A percentile compares a stretch with the other conserved stretches of the same genome.
These are phyloP conservation scores for Colletotrichum tropicale DNA, from an alignment of 2,329 filamentous ascomycete genomes.

Conservation along the genomic window DNA sequence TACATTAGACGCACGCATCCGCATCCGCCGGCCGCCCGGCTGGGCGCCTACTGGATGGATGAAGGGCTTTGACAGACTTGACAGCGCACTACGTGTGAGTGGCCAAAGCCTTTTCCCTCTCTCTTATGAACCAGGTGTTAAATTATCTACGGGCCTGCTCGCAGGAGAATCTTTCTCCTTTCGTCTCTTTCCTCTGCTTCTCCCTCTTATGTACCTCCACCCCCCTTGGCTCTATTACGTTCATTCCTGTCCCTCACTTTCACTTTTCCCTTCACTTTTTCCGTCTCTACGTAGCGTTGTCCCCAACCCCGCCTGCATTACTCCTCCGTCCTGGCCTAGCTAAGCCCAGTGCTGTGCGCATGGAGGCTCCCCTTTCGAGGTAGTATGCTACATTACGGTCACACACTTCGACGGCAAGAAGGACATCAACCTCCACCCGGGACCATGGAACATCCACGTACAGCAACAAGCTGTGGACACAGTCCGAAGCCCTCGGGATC, in stretches of 20 bases:
- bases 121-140: constrained; percentile 6
- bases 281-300: not conserved
- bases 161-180: not conserved
- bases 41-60: constrained; percentile 4
- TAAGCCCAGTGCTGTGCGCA: not conserved
- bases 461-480: not conserved
- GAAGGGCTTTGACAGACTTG: not conserved
- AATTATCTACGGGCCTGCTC: constrained; percentile 16
- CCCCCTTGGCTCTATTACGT: not conserved
- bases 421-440: not conserved
- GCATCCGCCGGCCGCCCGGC: constrained; percentile 12
- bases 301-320: not conserved
- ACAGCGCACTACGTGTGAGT: constrained; percentile 4
- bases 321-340: not conserved
- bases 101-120: not conserved
- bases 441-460: not conserved
- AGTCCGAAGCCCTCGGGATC: not conserved
- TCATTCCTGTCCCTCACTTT: not conserved
- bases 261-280: not conserved
- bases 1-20: constrained; percentile 7
- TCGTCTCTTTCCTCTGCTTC: not conserved
- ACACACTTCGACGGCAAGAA: not conserved
- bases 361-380: not conserved
- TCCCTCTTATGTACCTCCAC: not conserved
- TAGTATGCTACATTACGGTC: not conserved